These are phyloP conservation scores for Phytopythium vexans DNA, from an alignment of 352 stramenopile species.

Conservation along the genomic window DNA sequence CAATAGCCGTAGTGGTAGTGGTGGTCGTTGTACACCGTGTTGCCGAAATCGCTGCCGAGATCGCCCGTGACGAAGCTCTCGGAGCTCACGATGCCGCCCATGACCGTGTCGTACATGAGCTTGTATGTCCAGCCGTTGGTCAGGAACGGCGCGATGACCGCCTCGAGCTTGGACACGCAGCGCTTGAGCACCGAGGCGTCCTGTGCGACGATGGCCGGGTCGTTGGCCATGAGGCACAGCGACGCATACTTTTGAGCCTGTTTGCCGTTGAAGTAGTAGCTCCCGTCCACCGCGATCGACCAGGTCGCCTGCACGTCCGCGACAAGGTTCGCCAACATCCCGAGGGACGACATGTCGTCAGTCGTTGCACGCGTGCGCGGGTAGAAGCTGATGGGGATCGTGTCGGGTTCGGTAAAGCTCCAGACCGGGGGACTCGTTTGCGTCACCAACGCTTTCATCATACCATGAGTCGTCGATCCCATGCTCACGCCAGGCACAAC, in stretches of 20 bases:
- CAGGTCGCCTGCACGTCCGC: conserved; percentile 53
- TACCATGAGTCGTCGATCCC: conserved; percentile 46
- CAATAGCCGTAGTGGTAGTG: conserved; percentile 81
- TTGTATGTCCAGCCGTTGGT: conserved; percentile 63
- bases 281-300: conserved; percentile 44
- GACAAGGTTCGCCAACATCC: conserved; percentile 43
- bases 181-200: conserved; percentile 51
- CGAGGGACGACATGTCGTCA: conserved; percentile 24
- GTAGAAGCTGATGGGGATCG: conserved; percentile 59
- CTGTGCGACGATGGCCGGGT: conserved; percentile 51
- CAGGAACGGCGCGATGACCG: conserved; percentile 45
- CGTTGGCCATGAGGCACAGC: conserved; percentile 72
- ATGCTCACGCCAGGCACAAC: conserved; percentile 32
- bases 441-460: conserved; percentile 53
- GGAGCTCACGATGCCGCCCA: conserved; percentile 60
- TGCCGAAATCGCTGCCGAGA: conserved; percentile 67
- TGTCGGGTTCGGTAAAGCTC: conserved; percentile 38
- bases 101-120: conserved; percentile 60
- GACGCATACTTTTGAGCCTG: conserved; percentile 71
- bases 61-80: conserved; percentile 51
- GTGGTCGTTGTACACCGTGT: conserved; percentile 76
- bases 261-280: conserved; percentile 80
- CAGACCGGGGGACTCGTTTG: conserved; percentile 35
- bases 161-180: conserved; percentile 66
- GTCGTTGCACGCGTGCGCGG: conserved; percentile 38